phyloP scores from a whole-genome alignment of 2,329 filamentous ascomycete genomes.

The Pseudonectria foliicola region DNA sequence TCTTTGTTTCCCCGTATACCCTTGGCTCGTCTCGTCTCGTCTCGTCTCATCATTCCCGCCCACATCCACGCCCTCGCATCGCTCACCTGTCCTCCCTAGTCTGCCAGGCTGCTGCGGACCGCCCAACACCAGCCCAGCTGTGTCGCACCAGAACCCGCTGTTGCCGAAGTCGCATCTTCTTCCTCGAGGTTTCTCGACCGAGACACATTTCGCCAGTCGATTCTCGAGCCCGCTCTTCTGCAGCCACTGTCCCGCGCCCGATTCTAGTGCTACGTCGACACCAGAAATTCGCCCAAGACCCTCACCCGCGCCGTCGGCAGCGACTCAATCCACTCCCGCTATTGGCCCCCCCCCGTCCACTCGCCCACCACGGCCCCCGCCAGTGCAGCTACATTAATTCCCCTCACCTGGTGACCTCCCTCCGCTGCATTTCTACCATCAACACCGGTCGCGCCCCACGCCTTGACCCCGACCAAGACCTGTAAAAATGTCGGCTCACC shows the following conservation, averaged over 20 bases:
- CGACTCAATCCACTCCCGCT: conserved; percentile 11
- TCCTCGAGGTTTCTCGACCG: conserved; percentile 20
- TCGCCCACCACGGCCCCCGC: conserved; percentile 32
- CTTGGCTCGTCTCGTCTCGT: no score
- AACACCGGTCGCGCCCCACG: conserved; percentile 20
- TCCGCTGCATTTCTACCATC: conserved; percentile 14
- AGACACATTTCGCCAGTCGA: conserved; percentile 17
- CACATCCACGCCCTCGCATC: conserved; percentile 15
- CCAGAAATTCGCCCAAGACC: conserved; percentile 3
- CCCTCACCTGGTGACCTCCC: conserved; percentile 19
- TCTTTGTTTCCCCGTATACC: conserved; percentile 27
- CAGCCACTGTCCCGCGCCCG: conserved; percentile 13
- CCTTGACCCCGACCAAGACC: conserved; percentile 18
- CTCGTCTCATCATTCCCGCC: conserved; percentile 18
- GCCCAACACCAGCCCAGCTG: conserved; percentile 3
- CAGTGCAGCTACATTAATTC: conserved; percentile 21
- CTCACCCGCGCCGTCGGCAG: conserved; percentile 9
- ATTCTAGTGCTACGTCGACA: conserved; percentile 12
- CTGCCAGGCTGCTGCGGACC: conserved; percentile 10
- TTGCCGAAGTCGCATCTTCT: no score
- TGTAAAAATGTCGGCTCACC: conserved; percentile 72
- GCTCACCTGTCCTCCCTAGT: conserved; percentile 19
- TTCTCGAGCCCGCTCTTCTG: conserved; percentile 11
- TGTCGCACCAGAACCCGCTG: no score
- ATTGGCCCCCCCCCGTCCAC: conserved; percentile 13